A percentile compares a stretch with the other conserved stretches of the same genome.
Evolutionary conservation across 192 early-diverging fungal species (phyloP).

Genomic region (Coemansia asiatica): DNA sequence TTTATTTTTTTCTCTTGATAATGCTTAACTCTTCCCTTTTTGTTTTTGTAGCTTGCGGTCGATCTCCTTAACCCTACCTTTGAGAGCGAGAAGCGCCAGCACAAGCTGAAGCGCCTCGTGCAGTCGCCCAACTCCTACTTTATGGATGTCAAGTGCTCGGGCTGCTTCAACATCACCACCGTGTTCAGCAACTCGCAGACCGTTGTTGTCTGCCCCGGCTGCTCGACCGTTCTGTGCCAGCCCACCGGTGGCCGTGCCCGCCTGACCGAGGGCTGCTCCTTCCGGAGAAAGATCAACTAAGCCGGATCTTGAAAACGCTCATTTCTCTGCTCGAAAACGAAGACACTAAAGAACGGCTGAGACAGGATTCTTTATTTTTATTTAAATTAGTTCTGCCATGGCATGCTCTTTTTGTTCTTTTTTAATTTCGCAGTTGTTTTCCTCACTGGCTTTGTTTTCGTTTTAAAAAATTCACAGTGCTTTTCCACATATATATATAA

Average conservation of each 20-base stretch:
- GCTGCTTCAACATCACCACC: slow-evolving; percentile 97
- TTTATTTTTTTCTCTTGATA: background rate
- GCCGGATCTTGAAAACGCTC: slow-evolving; percentile 1
- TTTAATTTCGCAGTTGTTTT: background rate
- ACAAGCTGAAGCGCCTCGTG: slow-evolving; percentile 97
- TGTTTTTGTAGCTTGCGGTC: slow-evolving; percentile 71
- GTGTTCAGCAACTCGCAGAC: slow-evolving; percentile 99
- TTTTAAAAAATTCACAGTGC: background rate
- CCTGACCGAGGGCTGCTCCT: slow-evolving; percentile 90
- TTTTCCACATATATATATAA: background rate
- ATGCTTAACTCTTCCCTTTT: background rate
- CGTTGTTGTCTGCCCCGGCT: slow-evolving; percentile 93
- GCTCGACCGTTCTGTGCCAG: slow-evolving; percentile 97
- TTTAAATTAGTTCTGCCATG: background rate
- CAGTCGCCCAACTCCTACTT: slow-evolving; percentile 97
- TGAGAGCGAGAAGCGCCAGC: slow-evolving; percentile 71
- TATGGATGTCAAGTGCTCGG: slow-evolving; percentile 98
- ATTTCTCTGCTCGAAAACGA: slow-evolving; percentile 8
- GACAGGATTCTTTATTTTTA: background rate
- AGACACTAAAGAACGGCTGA: background rate
- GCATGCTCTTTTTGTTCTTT: background rate
- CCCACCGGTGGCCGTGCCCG: slow-evolving; percentile 98
- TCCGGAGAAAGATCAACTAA: slow-evolving; percentile 79
- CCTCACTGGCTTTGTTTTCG: background rate
- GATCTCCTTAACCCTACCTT: slow-evolving; percentile 92